Evolutionary conservation across 805 yeast genomes (phyloP).

Genomic region (Kuraishia cidri): DNA sequence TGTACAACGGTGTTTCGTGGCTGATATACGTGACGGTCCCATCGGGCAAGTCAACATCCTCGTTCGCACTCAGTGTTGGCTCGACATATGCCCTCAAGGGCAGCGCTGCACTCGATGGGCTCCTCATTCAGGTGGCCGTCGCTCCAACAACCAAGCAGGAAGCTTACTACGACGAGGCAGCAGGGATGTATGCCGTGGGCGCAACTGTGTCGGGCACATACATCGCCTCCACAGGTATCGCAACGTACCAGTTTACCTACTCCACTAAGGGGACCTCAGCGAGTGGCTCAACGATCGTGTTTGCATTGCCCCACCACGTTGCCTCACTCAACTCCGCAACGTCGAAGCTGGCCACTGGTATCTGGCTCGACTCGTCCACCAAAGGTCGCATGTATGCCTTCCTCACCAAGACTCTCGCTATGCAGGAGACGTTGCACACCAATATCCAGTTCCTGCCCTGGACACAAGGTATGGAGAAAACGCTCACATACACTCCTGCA

Average conservation of each 20-base stretch:
- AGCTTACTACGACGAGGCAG: conserved; percentile 48
- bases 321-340: conserved; percentile 15
- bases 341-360: conserved; percentile 31
- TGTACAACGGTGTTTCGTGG: conserved; percentile 38
- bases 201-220: conserved; percentile 30
- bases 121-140: conserved; percentile 42
- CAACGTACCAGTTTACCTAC: conserved; percentile 35
- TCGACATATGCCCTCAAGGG: conserved; percentile 27
- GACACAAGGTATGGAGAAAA: conserved; percentile 7
- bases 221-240: conserved; percentile 9
- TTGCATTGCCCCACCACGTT: conserved; percentile 47
- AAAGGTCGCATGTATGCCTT: conserved; percentile 42
- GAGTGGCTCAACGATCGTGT: conserved; percentile 34
- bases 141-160: conserved; percentile 27
- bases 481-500: conserved; percentile 28
- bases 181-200: conserved; percentile 55
- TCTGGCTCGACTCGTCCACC: conserved; percentile 33
- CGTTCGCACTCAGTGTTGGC: conserved; percentile 21
- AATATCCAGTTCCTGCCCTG: conserved; percentile 25
- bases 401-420: conserved; percentile 26
- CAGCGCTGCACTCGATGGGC: conserved; percentile 22
- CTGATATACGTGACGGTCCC: conserved; percentile 38
- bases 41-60: conserved; percentile 13
- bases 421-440: conserved; percentile 28
- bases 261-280: conserved; percentile 39